A percentile compares a stretch with the other conserved stretches of the same genome.
Evolutionary conservation across 1,284 basidiomycete genomes (phyloP).

Genomic region (Cryptococcus maquisensis): DNA sequence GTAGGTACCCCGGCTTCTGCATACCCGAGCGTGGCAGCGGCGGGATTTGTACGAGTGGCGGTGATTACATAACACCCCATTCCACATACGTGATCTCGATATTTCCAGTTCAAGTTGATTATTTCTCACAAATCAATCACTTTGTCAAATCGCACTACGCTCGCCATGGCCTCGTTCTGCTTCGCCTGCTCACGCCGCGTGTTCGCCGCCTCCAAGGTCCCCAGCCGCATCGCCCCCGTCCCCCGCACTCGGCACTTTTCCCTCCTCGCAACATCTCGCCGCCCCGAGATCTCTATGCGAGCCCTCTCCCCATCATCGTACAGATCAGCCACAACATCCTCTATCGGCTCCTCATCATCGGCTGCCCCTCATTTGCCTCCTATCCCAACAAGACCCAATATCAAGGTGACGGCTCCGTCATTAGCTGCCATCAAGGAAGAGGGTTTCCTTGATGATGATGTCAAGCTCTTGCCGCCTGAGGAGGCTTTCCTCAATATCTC

Average conservation of each 20-base stretch:
- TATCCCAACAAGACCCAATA: constrained; percentile 7
- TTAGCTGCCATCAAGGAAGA: constrained; percentile 41
- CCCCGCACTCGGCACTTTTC: constrained; percentile 8
- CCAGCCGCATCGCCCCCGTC: constrained; percentile 9
- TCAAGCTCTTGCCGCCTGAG: constrained; percentile 30
- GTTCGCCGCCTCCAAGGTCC: neutral
- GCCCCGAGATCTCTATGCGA: neutral
- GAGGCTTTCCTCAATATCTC: constrained; percentile 41
- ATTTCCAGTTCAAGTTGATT: neutral
- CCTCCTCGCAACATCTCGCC: neutral
- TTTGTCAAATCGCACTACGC: too few relatives aligned
- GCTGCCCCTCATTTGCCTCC: constrained; percentile 6
- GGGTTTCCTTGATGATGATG: constrained; percentile 44
- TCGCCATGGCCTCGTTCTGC: neutral
- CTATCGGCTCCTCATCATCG: constrained; percentile 3
- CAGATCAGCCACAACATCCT: constrained; percentile 8
- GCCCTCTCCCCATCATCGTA: neutral
- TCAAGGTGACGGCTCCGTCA: constrained; percentile 34
- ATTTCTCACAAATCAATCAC: neutral
- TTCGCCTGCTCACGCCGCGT: neutral
- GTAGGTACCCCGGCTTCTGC: neutral
- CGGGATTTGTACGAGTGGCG: neutral
- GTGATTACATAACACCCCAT: neutral
- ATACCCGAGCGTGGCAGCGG: neutral
- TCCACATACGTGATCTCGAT: neutral